Evolutionary conservation across 2,329 filamentous ascomycete species (phyloP), one percentile per base, ranked within the genome.

Genomic region (Byssoonygena ceratinophila): DNA sequence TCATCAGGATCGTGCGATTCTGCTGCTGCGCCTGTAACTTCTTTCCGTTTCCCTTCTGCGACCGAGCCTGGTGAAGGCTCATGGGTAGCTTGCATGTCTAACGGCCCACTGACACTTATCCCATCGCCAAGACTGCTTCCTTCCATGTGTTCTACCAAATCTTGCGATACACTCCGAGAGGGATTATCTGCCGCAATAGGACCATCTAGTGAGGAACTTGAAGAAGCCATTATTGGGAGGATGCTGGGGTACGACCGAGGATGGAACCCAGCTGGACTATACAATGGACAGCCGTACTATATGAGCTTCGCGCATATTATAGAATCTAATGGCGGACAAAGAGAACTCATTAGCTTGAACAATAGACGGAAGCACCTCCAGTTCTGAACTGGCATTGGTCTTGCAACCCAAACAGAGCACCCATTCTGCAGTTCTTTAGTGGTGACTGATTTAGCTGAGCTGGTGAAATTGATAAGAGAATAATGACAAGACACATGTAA

Each of bases 1-100:
- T 71, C 1, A 68, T 73, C 45, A 70, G 66, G 8, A 63, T 64
- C 9, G 5, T 29, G 27, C 4, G 27, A 5, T 4, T 29, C 27
- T 29, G 27, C 27, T 29, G 27, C 4, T 29, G 27, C 27, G 9
- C 4, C 1, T 57, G 81, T 12, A 43, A 62, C 60, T 43, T 63
- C 61, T 41, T 63, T 54, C 46, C 62, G 70, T 72, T 45, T 69
- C 70, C 1, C 69, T 73, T 50, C 71, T 66, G 16, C 62, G 63
- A 2, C 37, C 27, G 32, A 39, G 1, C 32, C 20, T n/a, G 51
- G 43, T 37, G 50, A 51, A 40, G 43, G 29, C 31, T 25, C 46
- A 25, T 47, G 36, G 23, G 29, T 27, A n/a, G 44, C 20, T 27
- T 49, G 49, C 40, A 11, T 18, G 4, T 52, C 41, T 3, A 14